Conservation (phyloP, 805 yeast species). For the Myxozyma vanderwaltii region DNA sequence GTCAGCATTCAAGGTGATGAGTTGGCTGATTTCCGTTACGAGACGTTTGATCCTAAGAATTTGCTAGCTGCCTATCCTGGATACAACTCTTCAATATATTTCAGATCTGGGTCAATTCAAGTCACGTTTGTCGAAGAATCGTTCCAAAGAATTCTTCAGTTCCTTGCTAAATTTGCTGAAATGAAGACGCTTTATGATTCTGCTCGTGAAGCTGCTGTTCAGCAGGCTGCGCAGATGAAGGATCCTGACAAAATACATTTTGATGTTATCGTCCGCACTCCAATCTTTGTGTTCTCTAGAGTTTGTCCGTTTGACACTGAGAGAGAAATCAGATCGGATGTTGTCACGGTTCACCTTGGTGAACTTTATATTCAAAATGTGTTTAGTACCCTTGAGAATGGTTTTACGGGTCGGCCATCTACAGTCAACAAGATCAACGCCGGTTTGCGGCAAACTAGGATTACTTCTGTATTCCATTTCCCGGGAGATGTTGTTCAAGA, state of each 20-base stretch:
- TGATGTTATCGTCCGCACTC: slow-evolving; percentile 74
- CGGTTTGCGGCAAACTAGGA: slow-evolving; percentile 70
- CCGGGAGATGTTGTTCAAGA: slow-evolving; percentile 51
- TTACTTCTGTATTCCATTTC: slow-evolving; percentile 63
- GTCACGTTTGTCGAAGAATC: slow-evolving; percentile 83
- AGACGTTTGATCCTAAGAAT: slow-evolving; percentile 67
- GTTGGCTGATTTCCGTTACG: slow-evolving; percentile 79
- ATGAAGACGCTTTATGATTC: slow-evolving; percentile 89
- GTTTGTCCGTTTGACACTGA: slow-evolving; percentile 44
- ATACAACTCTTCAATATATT: slow-evolving; percentile 59
- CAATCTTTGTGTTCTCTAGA: slow-evolving; percentile 78
- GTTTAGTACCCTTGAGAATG: slow-evolving; percentile 47
- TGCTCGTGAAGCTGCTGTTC: slow-evolving; percentile 85
- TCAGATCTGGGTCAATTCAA: slow-evolving; percentile 73
- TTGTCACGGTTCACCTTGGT: slow-evolving; percentile 74
- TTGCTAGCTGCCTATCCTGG: slow-evolving; percentile 39
- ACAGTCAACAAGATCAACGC: slow-evolving; percentile 60
- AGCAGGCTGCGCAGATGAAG: slow-evolving; percentile 69
- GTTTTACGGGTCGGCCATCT: slow-evolving; percentile 26
- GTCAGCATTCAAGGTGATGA: slow-evolving; percentile 79
- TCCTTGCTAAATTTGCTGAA: slow-evolving; percentile 69
- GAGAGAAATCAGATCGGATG: slow-evolving; percentile 49
- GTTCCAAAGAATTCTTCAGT: slow-evolving; percentile 64
- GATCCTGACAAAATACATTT: slow-evolving; percentile 64
- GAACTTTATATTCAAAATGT: slow-evolving; percentile 71